Evolutionary conservation across 129 eudicot genomes (phyloP).

Genomic region (Helianthus tuberosus): DNA sequence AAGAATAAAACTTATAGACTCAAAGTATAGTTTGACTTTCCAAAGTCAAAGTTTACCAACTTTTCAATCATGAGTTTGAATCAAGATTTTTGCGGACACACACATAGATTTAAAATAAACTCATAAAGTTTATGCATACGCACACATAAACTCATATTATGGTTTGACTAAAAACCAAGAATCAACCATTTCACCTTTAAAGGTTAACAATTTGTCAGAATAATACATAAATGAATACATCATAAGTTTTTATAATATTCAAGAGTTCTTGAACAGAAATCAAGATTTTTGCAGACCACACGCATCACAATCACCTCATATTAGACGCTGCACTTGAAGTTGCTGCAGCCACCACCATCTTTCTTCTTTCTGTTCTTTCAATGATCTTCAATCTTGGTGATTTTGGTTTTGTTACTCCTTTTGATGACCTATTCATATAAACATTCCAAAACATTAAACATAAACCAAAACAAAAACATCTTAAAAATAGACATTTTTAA

Average conservation of each 20-base stretch:
- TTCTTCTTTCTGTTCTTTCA: constrained; percentile 69
- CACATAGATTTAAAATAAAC: no score
- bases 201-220: no score
- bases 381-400: constrained; percentile 73
- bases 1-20: no score
- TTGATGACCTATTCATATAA: constrained; percentile 52
- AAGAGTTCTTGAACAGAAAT: constrained; percentile 43
- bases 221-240: neutral
- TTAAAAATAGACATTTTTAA: neutral
- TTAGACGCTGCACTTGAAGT: constrained; percentile 67
- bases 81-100: no score
- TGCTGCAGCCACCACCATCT: constrained; percentile 41
- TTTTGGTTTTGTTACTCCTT: constrained; percentile 73
- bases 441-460: neutral
- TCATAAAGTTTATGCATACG: no score
- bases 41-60: no score
- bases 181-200: no score
- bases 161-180: no score
- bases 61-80: no score
- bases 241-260: constrained; percentile 18
- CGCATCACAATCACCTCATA: constrained; percentile 68
- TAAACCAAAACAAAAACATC: neutral
- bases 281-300: constrained; percentile 7
- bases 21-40: no score
- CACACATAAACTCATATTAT: no score